A percentile compares a stretch with the other conserved stretches of the same genome.
Conservation (phyloP, 495 filamentous ascomycete species). For the Hyaloscypha hepaticicola region DNA sequence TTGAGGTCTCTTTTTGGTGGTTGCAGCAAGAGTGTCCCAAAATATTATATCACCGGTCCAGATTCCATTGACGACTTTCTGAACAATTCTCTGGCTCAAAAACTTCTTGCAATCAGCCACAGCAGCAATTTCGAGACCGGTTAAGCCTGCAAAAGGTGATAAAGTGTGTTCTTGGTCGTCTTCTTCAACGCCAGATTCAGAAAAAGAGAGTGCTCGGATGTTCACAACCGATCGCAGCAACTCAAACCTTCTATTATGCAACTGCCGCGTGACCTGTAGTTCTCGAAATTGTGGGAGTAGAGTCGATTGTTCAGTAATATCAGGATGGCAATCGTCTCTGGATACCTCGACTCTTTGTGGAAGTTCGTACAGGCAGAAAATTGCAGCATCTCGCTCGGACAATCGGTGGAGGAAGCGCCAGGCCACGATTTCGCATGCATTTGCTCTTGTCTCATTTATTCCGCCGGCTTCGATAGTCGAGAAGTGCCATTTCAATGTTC, state of each 20-base stretch:
- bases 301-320: slow-evolving; percentile 19
- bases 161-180: slow-evolving; percentile 54
- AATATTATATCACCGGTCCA: slow-evolving; percentile 93
- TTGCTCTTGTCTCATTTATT: slow-evolving; percentile 71
- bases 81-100: slow-evolving; percentile 81
- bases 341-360: slow-evolving; percentile 36
- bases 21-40: slow-evolving; percentile 77
- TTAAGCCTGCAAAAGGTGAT: slow-evolving; percentile 70
- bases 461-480: slow-evolving; percentile 57
- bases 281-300: slow-evolving; percentile 30
- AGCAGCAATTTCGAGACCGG: slow-evolving; percentile 89
- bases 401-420: slow-evolving; percentile 83
- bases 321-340: neutral
- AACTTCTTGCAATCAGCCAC: slow-evolving; percentile 90
- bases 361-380: slow-evolving; percentile 81
- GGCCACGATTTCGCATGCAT: slow-evolving; percentile 88
- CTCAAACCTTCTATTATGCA: slow-evolving; percentile 25
- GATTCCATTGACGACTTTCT: slow-evolving; percentile 83
- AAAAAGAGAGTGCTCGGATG: slow-evolving; percentile 6
- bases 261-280: slow-evolving; percentile 20
- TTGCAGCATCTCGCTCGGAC: slow-evolving; percentile 76
- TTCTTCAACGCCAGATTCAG: slow-evolving; percentile 25
- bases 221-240: slow-evolving; percentile 28
- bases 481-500: slow-evolving; percentile 79
- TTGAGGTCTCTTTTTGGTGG: slow-evolving; percentile 76